Evolutionary conservation across 176 grass and related monocot species (phyloP).

Genomic region (Bolboschoenus planiculmis): DNA sequence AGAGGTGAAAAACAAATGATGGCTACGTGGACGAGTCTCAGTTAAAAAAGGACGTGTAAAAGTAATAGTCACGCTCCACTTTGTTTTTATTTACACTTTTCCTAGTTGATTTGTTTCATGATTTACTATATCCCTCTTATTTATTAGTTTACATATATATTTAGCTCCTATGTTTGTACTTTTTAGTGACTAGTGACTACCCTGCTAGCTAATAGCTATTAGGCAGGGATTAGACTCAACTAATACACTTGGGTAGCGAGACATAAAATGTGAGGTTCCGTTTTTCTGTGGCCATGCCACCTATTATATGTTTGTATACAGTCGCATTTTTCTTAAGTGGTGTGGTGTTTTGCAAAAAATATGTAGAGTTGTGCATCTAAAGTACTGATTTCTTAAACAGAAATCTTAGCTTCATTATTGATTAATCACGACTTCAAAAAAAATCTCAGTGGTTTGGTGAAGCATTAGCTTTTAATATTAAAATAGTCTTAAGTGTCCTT

Average conservation of each 20-base stretch:
- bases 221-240: too few relatives aligned
- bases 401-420: background rate
- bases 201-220: background rate
- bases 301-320: background rate
- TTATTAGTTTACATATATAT: background rate
- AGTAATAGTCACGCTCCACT: slow-evolving; percentile 3
- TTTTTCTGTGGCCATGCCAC: background rate
- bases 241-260: too few relatives aligned
- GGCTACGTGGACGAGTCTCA: background rate
- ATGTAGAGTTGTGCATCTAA: too few relatives aligned
- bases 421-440: background rate
- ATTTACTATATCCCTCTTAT: background rate
- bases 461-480: background rate
- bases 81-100: background rate
- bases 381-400: too few relatives aligned
- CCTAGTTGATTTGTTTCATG: background rate
- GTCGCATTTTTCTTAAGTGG: too few relatives aligned
- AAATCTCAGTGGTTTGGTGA: background rate
- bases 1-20: slow-evolving; percentile 16
- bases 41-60: background rate
- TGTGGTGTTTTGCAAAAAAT: too few relatives aligned
- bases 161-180: background rate
- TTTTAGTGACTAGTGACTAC: too few relatives aligned
- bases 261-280: background rate
- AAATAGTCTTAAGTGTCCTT: background rate